Conservation (phyloP, 1,284 basidiomycete genomes). For the Boletellus deceptivus region DNA sequence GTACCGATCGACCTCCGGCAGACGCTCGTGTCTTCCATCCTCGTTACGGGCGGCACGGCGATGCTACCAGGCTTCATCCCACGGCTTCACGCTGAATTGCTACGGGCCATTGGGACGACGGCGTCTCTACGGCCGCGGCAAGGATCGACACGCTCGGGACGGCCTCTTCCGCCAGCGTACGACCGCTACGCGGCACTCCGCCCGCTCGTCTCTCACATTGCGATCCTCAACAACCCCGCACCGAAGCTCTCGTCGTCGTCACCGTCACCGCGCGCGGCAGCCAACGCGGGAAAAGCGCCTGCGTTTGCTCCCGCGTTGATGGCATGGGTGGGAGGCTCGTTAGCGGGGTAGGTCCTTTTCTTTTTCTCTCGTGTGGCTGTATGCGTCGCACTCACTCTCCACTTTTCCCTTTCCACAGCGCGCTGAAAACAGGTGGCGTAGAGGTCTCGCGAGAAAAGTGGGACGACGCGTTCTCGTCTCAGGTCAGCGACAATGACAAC, state of each 20-base stretch:
- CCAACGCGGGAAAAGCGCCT: slow-evolving; percentile 77
- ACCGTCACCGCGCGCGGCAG: slow-evolving; percentile 40
- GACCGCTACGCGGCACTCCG: slow-evolving; percentile 74
- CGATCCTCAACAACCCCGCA: slow-evolving; percentile 81
- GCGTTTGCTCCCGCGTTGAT: slow-evolving; percentile 78
- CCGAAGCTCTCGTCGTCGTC: slow-evolving; percentile 39
- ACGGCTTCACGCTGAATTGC: slow-evolving; percentile 75
- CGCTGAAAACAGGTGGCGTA: slow-evolving; percentile 80
- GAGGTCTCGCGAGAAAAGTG: slow-evolving; percentile 83
- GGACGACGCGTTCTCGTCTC: slow-evolving; percentile 63
- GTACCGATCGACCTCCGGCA: slow-evolving; percentile 87
- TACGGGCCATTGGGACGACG: slow-evolving; percentile 53
- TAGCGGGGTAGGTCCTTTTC: slow-evolving; percentile 72
- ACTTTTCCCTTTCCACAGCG: slow-evolving; percentile 33
- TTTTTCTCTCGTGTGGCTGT: not conserved
- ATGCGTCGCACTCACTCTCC: slow-evolving; percentile 2
- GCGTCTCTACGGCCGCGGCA: slow-evolving; percentile 32
- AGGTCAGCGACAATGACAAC: slow-evolving; percentile 12
- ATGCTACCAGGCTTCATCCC: slow-evolving; percentile 92
- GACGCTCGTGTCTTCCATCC: slow-evolving; percentile 75
- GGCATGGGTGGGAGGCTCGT: slow-evolving; percentile 90
- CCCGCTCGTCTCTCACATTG: slow-evolving; percentile 66
- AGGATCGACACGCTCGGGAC: slow-evolving; percentile 37
- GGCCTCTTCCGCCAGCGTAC: slow-evolving; percentile 47
- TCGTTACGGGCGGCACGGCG: slow-evolving; percentile 86